These are phyloP conservation scores for Phytopythium litorale DNA, from an alignment of 352 stramenopile genomes.

Conservation along the genomic window DNA sequence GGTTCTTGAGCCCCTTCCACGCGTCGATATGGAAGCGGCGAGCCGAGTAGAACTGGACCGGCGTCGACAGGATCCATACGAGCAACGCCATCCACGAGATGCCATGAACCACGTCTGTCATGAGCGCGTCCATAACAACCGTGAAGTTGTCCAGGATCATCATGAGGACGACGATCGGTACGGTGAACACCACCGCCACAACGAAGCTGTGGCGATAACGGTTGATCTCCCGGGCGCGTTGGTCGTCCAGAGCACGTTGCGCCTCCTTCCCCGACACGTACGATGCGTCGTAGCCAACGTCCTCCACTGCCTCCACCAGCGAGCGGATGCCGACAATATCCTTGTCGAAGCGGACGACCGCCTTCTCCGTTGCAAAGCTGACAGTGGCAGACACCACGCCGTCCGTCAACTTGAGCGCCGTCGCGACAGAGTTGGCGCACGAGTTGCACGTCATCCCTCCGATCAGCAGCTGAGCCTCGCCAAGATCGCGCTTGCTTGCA, in stretches of 20 bases:
- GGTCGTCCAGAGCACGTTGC: constrained; percentile 78
- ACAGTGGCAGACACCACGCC: constrained; percentile 80
- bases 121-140: constrained; percentile 43
- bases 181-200: constrained; percentile 88
- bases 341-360: constrained; percentile 73
- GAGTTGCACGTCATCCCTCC: constrained; percentile 92
- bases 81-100: constrained; percentile 80
- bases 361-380: constrained; percentile 87
- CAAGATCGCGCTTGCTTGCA: constrained; percentile 52
- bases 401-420: constrained; percentile 64
- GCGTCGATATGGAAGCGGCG: constrained; percentile 93
- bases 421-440: constrained; percentile 90
- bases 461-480: constrained; percentile 60
- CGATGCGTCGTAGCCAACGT: constrained; percentile 87
- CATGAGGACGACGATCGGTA: constrained; percentile 93
- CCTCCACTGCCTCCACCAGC: constrained; percentile 87
- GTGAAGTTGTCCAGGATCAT: constrained; percentile 83
- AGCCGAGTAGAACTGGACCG: constrained; percentile 94
- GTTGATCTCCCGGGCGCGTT: constrained; percentile 73
- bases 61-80: constrained; percentile 84
- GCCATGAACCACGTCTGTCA: constrained; percentile 47
- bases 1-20: constrained; percentile 89
- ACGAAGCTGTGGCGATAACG: constrained; percentile 86
- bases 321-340: constrained; percentile 71
- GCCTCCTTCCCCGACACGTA: constrained; percentile 62